These are phyloP conservation scores for Datisca glomerata DNA, from an alignment of 306 rosid species.

Conservation along the genomic window DNA sequence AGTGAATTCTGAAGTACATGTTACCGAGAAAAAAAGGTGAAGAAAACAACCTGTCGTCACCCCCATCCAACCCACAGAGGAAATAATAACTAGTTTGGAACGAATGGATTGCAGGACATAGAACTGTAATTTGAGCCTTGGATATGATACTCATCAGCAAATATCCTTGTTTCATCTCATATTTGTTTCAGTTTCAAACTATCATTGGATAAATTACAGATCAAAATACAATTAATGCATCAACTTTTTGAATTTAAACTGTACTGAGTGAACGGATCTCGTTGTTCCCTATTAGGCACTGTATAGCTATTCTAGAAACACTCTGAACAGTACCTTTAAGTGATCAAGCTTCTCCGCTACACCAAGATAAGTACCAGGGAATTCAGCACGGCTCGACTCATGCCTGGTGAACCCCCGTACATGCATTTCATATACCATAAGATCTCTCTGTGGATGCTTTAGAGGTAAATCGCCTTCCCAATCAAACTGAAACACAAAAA, in stretches of 20 bases:
- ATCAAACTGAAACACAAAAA: slow-evolving; percentile 85
- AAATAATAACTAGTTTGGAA: background rate
- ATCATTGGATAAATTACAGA: no score
- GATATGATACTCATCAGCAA: no score
- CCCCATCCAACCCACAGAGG: no score
- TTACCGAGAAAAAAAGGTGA: no score
- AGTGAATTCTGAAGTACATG: no score
- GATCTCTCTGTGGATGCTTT: slow-evolving; percentile 68
- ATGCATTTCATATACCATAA: slow-evolving; percentile 87
- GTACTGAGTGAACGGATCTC: no score
- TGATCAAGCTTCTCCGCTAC: slow-evolving; percentile 90
- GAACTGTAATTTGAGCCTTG: no score
- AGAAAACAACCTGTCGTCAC: no score
- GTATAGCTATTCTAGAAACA: slow-evolving; percentile 4
- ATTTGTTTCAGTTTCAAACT: no score
- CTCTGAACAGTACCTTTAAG: slow-evolving; percentile 48
- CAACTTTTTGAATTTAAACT: no score
- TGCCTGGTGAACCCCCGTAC: slow-evolving; percentile 90
- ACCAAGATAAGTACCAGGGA: slow-evolving; percentile 90
- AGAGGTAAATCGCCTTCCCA: slow-evolving; percentile 98
- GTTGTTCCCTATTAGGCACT: background rate
- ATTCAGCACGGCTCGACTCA: slow-evolving; percentile 55
- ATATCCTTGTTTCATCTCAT: no score
- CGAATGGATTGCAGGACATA: background rate
- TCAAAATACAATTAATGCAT: no score